phyloP scores from a whole-genome alignment of 148 eudicot genomes.

The Rhododendron williamsianum region DNA sequence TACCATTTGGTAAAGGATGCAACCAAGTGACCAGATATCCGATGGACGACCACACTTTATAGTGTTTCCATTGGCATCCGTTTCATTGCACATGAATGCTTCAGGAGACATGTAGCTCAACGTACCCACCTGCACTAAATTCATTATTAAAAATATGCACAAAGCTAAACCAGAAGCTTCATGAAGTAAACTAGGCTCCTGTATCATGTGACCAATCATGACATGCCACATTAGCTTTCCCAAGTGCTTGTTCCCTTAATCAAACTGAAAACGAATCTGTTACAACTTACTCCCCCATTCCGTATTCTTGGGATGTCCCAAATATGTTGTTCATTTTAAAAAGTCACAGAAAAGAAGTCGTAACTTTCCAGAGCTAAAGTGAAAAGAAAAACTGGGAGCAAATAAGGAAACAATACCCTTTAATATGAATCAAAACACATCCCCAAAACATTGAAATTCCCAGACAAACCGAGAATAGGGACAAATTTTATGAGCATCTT shows the following conservation, averaged over 20 bases:
- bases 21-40: conserved; percentile 99
- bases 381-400: not conserved
- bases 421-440: not conserved
- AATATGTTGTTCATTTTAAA: not conserved
- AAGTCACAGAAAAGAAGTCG: not conserved
- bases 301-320: not conserved
- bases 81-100: conserved; percentile 94
- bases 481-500: not conserved
- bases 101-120: conserved; percentile 98
- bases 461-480: not conserved
- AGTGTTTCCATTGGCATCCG: conserved; percentile 64
- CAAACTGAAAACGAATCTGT: not conserved
- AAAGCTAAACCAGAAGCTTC: not conserved
- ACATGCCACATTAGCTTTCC: not conserved
- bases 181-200: not conserved
- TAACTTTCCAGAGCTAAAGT: not conserved
- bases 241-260: not conserved
- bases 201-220: conserved; percentile 6
- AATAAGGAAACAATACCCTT: not conserved
- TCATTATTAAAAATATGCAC: conserved; percentile 5
- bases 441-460: not conserved
- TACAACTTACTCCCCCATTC: not conserved
- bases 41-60: conserved; percentile 96
- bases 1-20: conserved; percentile 98
- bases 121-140: conserved; percentile 75